These are phyloP conservation scores for Mimosa bimucronata DNA, from an alignment of 306 rosid species.

Conservation along the genomic window DNA sequence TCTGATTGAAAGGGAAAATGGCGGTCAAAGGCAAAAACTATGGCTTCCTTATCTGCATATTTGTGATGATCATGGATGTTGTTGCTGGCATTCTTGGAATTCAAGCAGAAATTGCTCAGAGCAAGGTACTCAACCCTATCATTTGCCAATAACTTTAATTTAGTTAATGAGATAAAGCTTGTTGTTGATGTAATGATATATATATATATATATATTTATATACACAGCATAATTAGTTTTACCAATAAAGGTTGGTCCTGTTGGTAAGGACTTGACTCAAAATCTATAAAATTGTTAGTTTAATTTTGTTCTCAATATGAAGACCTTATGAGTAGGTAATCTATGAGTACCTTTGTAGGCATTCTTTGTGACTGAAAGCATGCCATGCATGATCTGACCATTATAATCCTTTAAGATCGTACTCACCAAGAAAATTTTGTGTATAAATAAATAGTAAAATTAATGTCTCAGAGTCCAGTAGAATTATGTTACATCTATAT, in stretches of 20 bases:
- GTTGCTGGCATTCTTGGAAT: conserved; percentile 84
- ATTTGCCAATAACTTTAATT: not conserved
- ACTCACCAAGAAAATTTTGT: too few relatives aligned
- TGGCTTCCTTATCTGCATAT: conserved; percentile 62
- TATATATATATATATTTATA: too few relatives aligned
- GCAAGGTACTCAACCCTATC: conserved; percentile 57
- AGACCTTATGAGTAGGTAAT: too few relatives aligned
- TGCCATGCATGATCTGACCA: too few relatives aligned
- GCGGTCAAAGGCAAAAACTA: conserved; percentile 45
- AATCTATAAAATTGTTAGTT: too few relatives aligned
- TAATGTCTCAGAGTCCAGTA: not conserved
- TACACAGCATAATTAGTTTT: not conserved
- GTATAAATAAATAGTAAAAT: too few relatives aligned
- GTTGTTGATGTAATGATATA: not conserved
- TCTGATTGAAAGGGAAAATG: conserved; percentile 47
- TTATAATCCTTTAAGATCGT: too few relatives aligned
- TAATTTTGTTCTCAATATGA: too few relatives aligned
- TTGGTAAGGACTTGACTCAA: too few relatives aligned
- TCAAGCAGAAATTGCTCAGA: conserved; percentile 75
- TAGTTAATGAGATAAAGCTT: not conserved
- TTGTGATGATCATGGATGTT: conserved; percentile 60
- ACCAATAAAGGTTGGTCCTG: too few relatives aligned
- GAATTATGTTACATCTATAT: not conserved
- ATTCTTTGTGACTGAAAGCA: too few relatives aligned
- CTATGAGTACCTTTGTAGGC: too few relatives aligned